Conservation (phyloP, 78 protist genomes). For the Dictyostelium brefeldianum region DNA sequence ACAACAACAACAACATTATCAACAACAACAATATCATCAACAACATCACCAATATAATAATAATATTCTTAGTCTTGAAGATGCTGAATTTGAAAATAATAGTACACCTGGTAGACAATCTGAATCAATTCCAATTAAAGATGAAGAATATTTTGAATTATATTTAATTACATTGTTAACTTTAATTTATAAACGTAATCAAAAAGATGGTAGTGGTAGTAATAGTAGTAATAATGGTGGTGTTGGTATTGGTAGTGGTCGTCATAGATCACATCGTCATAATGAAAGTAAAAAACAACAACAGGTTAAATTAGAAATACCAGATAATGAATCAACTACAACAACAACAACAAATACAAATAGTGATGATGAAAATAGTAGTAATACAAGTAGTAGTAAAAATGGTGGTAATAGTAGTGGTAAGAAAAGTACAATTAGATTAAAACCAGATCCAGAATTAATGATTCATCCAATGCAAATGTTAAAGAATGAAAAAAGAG, state of each 20-base stretch:
- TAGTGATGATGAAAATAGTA: neutral
- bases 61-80: neutral
- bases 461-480: slow-evolving; percentile 30
- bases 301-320: neutral
- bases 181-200: slow-evolving; percentile 27
- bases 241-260: no score
- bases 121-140: slow-evolving; percentile 40
- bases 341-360: slow-evolving; percentile 9
- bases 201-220: slow-evolving; percentile 6
- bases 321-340: slow-evolving; percentile 6
- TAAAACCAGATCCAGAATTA: slow-evolving; percentile 54
- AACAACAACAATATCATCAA: neutral
- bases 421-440: neutral
- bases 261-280: neutral
- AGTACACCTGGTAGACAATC: slow-evolving; percentile 43
- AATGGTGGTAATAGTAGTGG: neutral
- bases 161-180: slow-evolving; percentile 27
- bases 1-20: neutral
- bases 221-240: neutral
- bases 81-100: neutral
- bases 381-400: neutral
- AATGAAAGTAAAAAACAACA: neutral
- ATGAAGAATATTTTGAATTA: slow-evolving; percentile 80
- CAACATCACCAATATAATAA: no score
- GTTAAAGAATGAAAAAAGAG: slow-evolving; percentile 55